Base-by-base conservation (phyloP, 2,329 filamentous ascomycete species). In the Phyllosticta citribraziliensis region DNA sequence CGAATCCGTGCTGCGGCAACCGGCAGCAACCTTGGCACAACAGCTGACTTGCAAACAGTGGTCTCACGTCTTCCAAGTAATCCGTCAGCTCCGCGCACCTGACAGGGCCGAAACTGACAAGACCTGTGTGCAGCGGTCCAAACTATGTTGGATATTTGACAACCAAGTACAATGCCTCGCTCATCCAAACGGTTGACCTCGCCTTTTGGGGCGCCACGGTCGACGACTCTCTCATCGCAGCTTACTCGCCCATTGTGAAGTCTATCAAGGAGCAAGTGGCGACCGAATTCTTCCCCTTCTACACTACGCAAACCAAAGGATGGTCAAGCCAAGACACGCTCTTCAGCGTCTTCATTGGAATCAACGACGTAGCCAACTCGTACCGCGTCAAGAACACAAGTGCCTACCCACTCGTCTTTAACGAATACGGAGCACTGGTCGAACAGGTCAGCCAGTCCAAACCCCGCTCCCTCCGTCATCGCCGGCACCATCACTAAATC, bases 101-200 rank as follows among this genome's bases (percentile, higher is more conserved):
- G 17, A 22, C 8, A 14, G 22, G 25, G 20, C 33, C 20, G 17
- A 50, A 12, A 47, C 56, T 60, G 22, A 60, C 57, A 25, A 12
- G 11, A 19, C 35, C 5, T 19, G 9, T 22, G 27, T 33, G 19
- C 55, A 79, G 78, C 63, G 82, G 81, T 0, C 81, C 80, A 0
- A 83, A 82, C 66, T 84, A 81, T 80, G 73, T 82, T n/a, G 82
- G 78, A 62, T 82, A 73, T 63, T 66, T 80, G 11, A 78, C 77
- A 1, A 70, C 71, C 17, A 70, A 70, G 30, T 78, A 78, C 68
- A 80, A 80, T 61, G 64, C 70, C 14, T 78, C 79, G 0, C 64
- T 74, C 0, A 66, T 82, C 2, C 72, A 79, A 19, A 77, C 76
- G 12, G 84, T 83, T 67, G 82, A 84, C 69, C 73, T 84, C 35